Conservation (phyloP, 305 asterid genomes). For the Striga hermonthica region DNA sequence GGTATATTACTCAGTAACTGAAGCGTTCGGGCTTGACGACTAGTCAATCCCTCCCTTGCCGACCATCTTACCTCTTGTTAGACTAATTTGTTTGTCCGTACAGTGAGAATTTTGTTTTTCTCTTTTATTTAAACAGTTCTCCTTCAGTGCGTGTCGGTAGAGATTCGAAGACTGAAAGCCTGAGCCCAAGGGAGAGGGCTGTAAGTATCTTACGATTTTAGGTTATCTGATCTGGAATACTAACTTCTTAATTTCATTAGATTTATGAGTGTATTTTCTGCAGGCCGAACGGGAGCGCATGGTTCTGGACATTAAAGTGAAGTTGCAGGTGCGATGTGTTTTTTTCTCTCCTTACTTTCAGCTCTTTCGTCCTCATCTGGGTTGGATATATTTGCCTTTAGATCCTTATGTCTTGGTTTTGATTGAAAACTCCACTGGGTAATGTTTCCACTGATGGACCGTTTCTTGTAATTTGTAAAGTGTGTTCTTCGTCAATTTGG, state of each 20-base stretch:
- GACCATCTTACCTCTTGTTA: constrained; percentile 27
- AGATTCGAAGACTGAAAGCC: constrained; percentile 73
- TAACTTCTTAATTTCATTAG: constrained; percentile 26
- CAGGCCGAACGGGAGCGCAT: constrained; percentile 98
- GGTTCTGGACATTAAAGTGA: constrained; percentile 95
- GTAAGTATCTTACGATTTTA: constrained; percentile 49
- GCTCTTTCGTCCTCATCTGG: constrained; percentile 6
- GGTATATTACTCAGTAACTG: constrained; percentile 43
- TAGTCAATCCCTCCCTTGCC: too few species aligned
- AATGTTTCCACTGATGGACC: constrained; percentile 16
- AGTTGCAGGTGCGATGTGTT: constrained; percentile 69
- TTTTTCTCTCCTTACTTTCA: constrained; percentile 22
- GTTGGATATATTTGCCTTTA: constrained; percentile 4
- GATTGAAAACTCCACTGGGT: constrained; percentile 14
- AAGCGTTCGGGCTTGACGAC: too few species aligned
- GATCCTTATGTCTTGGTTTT: constrained; percentile 25
- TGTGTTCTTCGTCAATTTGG: not conserved
- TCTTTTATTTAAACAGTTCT: constrained; percentile 48
- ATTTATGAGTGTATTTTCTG: constrained; percentile 27
- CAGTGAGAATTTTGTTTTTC: constrained; percentile 25
- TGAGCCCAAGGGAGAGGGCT: constrained; percentile 95
- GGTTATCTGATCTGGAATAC: constrained; percentile 27
- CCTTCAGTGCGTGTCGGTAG: constrained; percentile 58
- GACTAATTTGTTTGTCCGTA: constrained; percentile 26
- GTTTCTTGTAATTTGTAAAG: constrained; percentile 6